Percentiles rank a stretch among this genome's conserved stretches.
These are phyloP conservation scores for Ganoderma leucocontextum DNA, from an alignment of 1,284 basidiomycete genomes.

Conservation along the genomic window DNA sequence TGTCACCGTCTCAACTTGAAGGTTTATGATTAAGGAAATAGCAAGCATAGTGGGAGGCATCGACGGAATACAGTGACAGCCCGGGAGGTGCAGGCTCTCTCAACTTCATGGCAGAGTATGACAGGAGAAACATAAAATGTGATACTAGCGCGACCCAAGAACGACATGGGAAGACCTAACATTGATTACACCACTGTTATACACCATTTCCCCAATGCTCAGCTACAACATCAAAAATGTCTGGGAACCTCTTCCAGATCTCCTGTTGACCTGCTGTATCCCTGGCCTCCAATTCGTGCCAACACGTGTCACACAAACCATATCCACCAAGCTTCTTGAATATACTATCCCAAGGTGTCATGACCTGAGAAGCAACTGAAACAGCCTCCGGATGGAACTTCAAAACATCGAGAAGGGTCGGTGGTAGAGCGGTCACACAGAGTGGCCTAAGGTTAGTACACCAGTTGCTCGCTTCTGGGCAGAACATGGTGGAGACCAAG, in stretches of 20 bases:
- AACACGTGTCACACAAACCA: background rate
- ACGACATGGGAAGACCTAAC: too few species aligned
- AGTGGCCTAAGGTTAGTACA: background rate
- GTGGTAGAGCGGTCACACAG: background rate
- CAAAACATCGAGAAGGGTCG: background rate
- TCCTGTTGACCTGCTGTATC: background rate
- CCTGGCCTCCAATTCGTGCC: background rate
- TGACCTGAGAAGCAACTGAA: background rate
- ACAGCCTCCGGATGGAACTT: background rate
- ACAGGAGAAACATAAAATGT: too few species aligned
- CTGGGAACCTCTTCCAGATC: background rate
- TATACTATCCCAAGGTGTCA: background rate
- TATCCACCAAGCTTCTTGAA: background rate
- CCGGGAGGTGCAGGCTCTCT: too few species aligned
- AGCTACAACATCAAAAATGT: background rate
- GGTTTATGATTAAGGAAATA: too few species aligned
- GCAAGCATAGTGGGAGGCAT: too few species aligned
- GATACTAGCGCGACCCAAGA: too few species aligned
- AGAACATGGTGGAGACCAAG: background rate
- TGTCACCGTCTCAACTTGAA: too few species aligned
- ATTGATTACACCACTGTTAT: too few species aligned
- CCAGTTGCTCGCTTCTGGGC: background rate
- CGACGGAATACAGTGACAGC: too few species aligned
- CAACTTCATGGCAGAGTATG: too few species aligned
- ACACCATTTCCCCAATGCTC: background rate